phyloP scores from a whole-genome alignment of 2,329 filamentous ascomycete species.

The Diaporthe velutina region DNA sequence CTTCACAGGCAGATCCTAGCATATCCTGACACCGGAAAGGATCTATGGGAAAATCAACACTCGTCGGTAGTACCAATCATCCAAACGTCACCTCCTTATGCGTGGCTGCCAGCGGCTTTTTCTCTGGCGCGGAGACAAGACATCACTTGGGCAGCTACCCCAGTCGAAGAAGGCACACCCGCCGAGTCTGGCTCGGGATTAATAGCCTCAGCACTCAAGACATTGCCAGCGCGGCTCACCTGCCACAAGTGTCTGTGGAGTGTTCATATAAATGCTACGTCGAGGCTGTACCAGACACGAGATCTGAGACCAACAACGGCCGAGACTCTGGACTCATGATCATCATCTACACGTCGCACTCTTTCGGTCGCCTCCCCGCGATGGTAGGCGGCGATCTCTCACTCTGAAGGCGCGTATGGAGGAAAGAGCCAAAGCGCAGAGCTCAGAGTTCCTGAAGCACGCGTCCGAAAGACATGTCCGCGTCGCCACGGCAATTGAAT shows the following conservation, averaged over 20 bases:
- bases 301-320: conserved; percentile 28
- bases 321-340: conserved; percentile 22
- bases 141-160: not conserved
- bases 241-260: not conserved
- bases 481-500: no score
- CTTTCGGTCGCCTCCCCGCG: not conserved
- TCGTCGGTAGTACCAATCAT: not conserved
- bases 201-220: not conserved
- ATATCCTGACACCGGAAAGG: not conserved
- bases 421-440: not conserved
- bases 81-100: not conserved
- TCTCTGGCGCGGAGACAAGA: not conserved
- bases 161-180: not conserved
- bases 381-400: not conserved
- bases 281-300: conserved; percentile 2
- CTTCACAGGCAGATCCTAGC: not conserved
- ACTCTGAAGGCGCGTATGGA: not conserved
- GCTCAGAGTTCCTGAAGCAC: not conserved
- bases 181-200: not conserved
- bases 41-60: no score
- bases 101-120: no score
- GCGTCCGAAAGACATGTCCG: not conserved
- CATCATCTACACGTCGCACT: not conserved
- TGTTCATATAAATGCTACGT: conserved; percentile 21
- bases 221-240: conserved; percentile 5